phyloP scores from a whole-genome alignment of 768 basidiomycete genomes.

The Boletus tomentosulus region DNA sequence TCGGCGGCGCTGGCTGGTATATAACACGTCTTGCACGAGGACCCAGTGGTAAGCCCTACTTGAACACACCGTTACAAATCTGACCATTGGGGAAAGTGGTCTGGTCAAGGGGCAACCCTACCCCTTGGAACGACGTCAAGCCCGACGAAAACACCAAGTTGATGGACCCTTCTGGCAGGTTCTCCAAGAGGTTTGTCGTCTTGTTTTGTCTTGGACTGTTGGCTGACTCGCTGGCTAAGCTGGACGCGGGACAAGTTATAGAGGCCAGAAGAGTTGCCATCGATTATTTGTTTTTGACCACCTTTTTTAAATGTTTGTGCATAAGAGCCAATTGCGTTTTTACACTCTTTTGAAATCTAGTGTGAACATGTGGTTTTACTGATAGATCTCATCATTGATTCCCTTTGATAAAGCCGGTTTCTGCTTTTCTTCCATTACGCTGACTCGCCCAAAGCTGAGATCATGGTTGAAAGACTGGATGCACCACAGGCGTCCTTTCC shows the following conservation, averaged over 20 bases:
- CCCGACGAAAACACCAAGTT: constrained; percentile 73
- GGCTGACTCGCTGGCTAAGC: constrained; percentile 35
- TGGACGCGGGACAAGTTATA: constrained; percentile 77
- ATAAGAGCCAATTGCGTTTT: constrained; percentile 19
- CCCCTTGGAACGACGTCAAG: constrained; percentile 84
- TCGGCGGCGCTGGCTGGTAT: constrained; percentile 65
- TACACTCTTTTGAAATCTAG: background rate
- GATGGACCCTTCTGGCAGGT: constrained; percentile 64
- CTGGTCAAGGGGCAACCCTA: constrained; percentile 72
- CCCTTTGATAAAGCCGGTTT: background rate
- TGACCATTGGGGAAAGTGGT: constrained; percentile 36
- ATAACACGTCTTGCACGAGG: constrained; percentile 57
- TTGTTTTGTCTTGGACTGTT: background rate
- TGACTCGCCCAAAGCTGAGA: background rate
- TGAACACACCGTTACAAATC: background rate
- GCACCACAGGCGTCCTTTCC: constrained; percentile 38
- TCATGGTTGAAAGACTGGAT: constrained; percentile 42
- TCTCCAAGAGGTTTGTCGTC: constrained; percentile 53
- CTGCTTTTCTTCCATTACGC: background rate
- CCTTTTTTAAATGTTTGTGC: constrained; percentile 6
- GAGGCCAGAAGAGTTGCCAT: background rate
- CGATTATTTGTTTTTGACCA: background rate
- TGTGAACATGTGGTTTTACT: constrained; percentile 7
- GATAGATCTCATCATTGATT: background rate
- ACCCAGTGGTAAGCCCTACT: constrained; percentile 41